Evolutionary conservation across 805 yeast species (phyloP).

Genomic region (Sporopachydermia lactativora): DNA sequence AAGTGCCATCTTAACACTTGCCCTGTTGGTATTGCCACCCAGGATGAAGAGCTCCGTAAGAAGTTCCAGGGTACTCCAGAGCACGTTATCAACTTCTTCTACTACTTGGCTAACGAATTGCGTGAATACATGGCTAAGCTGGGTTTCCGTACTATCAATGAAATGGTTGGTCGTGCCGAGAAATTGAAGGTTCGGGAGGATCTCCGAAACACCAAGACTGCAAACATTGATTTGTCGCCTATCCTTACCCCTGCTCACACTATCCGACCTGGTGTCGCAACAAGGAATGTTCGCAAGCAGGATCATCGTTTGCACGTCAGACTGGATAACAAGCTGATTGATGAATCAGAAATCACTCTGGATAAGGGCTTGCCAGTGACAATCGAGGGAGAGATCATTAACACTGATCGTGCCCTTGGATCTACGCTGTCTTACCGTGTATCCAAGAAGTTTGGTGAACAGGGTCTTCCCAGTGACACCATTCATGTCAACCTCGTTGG

Average conservation of each 20-base stretch:
- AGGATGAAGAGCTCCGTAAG: constrained; percentile 84
- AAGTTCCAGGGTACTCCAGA: constrained; percentile 96
- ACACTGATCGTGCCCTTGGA: constrained; percentile 95
- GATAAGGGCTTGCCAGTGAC: constrained; percentile 94
- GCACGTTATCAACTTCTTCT: constrained; percentile 95
- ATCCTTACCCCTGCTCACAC: constrained; percentile 94
- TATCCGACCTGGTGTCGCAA: constrained; percentile 93
- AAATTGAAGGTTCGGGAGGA: constrained; percentile 76
- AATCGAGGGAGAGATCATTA: constrained; percentile 83
- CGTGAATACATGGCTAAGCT: constrained; percentile 87
- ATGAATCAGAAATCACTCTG: constrained; percentile 89
- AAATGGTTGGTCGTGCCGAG: constrained; percentile 97
- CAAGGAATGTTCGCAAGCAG: constrained; percentile 82
- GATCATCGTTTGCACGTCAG: constrained; percentile 90
- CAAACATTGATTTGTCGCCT: constrained; percentile 83
- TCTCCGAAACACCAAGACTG: constrained; percentile 75
- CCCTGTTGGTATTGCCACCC: constrained; percentile 98
- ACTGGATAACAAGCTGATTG: constrained; percentile 88
- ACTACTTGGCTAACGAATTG: constrained; percentile 84
- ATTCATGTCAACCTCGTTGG: constrained; percentile 86
- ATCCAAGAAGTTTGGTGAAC: constrained; percentile 85
- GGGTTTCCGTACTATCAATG: constrained; percentile 91
- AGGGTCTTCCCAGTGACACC: constrained; percentile 90
- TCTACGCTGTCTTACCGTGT: constrained; percentile 89
- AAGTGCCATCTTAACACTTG: constrained; percentile 89